Percentiles rank a stretch among this genome's conserved stretches.
Conservation (phyloP, 345 rosid species). For the Eucalyptus caleyi region DNA sequence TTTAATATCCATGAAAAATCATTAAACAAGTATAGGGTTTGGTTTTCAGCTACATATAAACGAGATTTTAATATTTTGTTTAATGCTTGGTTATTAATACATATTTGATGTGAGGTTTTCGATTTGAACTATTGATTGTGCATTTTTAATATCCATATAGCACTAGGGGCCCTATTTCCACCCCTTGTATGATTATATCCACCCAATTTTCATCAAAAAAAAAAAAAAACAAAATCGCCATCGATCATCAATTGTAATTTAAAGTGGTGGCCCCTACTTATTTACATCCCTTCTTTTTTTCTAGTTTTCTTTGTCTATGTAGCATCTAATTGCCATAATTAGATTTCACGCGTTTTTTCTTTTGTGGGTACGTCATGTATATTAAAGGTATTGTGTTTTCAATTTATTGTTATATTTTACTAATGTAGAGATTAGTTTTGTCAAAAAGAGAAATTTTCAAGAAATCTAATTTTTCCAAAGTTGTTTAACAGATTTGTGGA, state of each 20-base stretch:
- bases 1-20: background rate
- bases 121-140: background rate
- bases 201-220: too few species aligned
- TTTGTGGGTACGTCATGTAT: background rate
- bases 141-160: background rate
- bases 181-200: background rate
- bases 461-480: background rate
- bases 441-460: background rate
- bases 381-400: background rate
- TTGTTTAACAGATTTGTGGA: background rate
- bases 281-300: too few species aligned
- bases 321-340: background rate
- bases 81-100: background rate
- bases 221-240: too few species aligned
- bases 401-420: too few species aligned
- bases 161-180: background rate
- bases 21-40: background rate
- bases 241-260: too few species aligned
- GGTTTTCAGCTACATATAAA: background rate
- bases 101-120: background rate
- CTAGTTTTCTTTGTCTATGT: too few species aligned
- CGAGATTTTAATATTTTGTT: too few species aligned
- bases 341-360: background rate
- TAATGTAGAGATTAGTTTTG: background rate
- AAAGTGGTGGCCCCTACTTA: too few species aligned